phyloP scores from a whole-genome alignment of 495 filamentous ascomycete genomes.

The Penicillium salamii region DNA sequence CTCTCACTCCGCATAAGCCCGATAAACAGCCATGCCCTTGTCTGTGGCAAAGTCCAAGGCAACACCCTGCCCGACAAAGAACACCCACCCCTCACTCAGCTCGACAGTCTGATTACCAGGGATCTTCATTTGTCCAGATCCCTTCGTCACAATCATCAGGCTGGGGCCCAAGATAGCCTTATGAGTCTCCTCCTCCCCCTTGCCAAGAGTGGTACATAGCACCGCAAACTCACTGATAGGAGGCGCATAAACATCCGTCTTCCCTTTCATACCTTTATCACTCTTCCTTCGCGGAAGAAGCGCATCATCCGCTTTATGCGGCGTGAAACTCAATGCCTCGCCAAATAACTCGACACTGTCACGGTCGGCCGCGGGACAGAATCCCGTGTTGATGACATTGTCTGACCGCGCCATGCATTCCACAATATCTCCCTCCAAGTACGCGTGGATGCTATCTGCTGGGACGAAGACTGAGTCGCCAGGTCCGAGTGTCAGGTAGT shows the following conservation, averaged over 20 bases:
- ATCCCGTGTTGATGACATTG: slow-evolving; percentile 74
- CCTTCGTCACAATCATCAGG: slow-evolving; percentile 63
- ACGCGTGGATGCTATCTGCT: slow-evolving; percentile 76
- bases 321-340: slow-evolving; percentile 57
- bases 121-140: slow-evolving; percentile 56
- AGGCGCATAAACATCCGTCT: slow-evolving; percentile 61
- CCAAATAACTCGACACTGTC: slow-evolving; percentile 62
- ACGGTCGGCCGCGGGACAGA: slow-evolving; percentile 64
- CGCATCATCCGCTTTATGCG: slow-evolving; percentile 54
- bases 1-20: slow-evolving; percentile 51
- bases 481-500: slow-evolving; percentile 62
- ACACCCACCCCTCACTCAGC: slow-evolving; percentile 61
- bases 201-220: slow-evolving; percentile 55
- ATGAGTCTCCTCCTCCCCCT: slow-evolving; percentile 57
- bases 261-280: slow-evolving; percentile 53
- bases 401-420: slow-evolving; percentile 84
- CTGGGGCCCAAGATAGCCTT: slow-evolving; percentile 58
- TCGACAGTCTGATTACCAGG: slow-evolving; percentile 47
- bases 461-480: slow-evolving; percentile 74
- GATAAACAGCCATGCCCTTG: slow-evolving; percentile 53
- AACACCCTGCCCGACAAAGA: slow-evolving; percentile 63
- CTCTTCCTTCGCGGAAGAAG: slow-evolving; percentile 47
- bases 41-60: slow-evolving; percentile 47
- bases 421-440: slow-evolving; percentile 74
- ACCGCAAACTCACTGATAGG: slow-evolving; percentile 74